Percentiles rank a stretch among this genome's conserved stretches.
Conservation (phyloP, 176 grass and related monocot species). For the Cymbopogon citratus region DNA sequence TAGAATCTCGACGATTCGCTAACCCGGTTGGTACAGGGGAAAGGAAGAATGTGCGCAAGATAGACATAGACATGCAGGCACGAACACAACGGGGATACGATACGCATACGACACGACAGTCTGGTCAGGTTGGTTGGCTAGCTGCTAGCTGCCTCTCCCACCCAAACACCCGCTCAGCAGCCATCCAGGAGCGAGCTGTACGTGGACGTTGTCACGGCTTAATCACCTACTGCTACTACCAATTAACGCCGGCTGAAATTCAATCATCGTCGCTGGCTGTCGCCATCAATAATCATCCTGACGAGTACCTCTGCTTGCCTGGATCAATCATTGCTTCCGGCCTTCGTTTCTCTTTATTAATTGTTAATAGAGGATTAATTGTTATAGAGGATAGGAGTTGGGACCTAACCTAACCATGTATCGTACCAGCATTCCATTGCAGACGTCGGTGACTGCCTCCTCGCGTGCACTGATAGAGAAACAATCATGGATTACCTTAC, state of each 20-base stretch:
- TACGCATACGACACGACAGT: background rate
- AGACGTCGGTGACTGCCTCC: background rate
- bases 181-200: conserved; percentile 35
- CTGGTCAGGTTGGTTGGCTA: conserved; percentile 19
- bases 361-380: too few relatives aligned
- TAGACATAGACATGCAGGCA: background rate
- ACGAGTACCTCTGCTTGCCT: background rate
- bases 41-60: background rate
- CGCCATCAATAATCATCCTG: conserved; percentile 4
- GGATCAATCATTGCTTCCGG: conserved; percentile 39
- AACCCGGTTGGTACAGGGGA: background rate
- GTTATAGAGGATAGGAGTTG: background rate
- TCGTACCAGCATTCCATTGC: conserved; percentile 4
- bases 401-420: background rate
- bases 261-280: conserved; percentile 3
- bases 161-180: too few relatives aligned
- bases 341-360: background rate
- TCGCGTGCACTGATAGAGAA: background rate
- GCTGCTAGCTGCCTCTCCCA: background rate
- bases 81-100: too few relatives aligned
- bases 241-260: background rate
- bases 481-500: background rate
- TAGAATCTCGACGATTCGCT: background rate
- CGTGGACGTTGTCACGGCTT: background rate
- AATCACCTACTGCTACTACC: background rate